A percentile compares a stretch with the other conserved stretches of the same genome.
Conservation (phyloP, 2,329 filamentous ascomycete species). For the Phoma sp. region DNA sequence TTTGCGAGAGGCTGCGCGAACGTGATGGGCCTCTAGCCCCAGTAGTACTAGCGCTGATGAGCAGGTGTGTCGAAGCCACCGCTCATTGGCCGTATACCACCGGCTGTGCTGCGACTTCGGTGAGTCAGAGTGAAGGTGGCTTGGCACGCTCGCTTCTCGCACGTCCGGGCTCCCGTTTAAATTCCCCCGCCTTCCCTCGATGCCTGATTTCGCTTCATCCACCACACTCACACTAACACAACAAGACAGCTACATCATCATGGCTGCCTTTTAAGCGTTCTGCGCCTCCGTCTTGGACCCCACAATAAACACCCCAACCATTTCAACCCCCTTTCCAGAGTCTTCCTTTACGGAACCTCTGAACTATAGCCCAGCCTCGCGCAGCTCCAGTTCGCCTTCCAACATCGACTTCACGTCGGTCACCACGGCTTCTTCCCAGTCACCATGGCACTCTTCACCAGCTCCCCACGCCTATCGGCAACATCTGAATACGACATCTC, state of each 20-base stretch:
- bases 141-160: conserved; percentile 28
- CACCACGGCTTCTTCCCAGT: conserved; percentile 77
- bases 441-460: conserved; percentile 80
- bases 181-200: conserved; percentile 35
- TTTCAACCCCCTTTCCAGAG: conserved; percentile 44
- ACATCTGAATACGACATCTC: conserved; percentile 53
- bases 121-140: conserved; percentile 23
- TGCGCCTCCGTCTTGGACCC: conserved; percentile 42
- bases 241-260: conserved; percentile 42
- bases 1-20: conserved; percentile 18
- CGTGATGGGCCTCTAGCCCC: conserved; percentile 11
- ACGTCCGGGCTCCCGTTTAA: conserved; percentile 22
- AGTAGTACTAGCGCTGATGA: conserved; percentile 11
- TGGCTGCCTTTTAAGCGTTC: conserved; percentile 49
- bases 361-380: conserved; percentile 69
- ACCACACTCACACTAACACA: conserved; percentile 27
- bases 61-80: background rate
- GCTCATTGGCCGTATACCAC: conserved; percentile 8
- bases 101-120: conserved; percentile 18
- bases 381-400: conserved; percentile 64
- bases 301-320: conserved; percentile 30
- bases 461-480: conserved; percentile 58
- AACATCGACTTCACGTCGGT: conserved; percentile 73
- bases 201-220: conserved; percentile 41
- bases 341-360: conserved; percentile 57